These are phyloP conservation scores for Tuber melanosporum DNA, from an alignment of 495 filamentous ascomycete species.

Conservation along the genomic window DNA sequence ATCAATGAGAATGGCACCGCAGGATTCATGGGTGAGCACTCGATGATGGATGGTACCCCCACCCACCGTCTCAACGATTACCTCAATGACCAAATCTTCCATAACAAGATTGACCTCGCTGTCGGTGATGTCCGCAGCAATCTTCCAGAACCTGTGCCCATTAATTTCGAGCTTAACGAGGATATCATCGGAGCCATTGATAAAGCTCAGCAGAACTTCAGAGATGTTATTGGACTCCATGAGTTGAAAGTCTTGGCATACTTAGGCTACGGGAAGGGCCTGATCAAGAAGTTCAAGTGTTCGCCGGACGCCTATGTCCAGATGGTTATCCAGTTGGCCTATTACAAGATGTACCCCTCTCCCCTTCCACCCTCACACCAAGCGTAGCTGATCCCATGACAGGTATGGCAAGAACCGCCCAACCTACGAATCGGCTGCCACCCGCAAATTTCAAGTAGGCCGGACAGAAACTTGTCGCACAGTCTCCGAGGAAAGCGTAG, in stretches of 20 bases:
- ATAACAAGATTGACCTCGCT: conserved; percentile 82
- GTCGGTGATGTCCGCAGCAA: conserved; percentile 67
- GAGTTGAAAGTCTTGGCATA: conserved; percentile 90
- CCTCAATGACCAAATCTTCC: conserved; percentile 79
- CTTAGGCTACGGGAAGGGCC: conserved; percentile 94
- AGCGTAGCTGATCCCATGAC: not conserved
- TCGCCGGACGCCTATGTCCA: conserved; percentile 96
- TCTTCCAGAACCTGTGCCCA: conserved; percentile 68
- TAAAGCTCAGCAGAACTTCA: conserved; percentile 67
- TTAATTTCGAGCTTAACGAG: conserved; percentile 71
- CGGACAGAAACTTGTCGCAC: conserved; percentile 93
- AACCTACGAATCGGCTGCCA: conserved; percentile 95
- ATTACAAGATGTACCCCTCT: conserved; percentile 75
- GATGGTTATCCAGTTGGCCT: conserved; percentile 97
- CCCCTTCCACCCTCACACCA: not conserved
- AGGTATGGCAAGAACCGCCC: conserved; percentile 88
- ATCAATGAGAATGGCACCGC: conserved; percentile 96
- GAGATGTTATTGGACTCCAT: conserved; percentile 71
- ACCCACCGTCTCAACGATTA: conserved; percentile 95
- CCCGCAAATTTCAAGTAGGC: conserved; percentile 88
- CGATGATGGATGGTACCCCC: conserved; percentile 99
- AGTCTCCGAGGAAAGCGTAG: conserved; percentile 85
- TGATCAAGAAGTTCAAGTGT: conserved; percentile 99
- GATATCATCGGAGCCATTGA: conserved; percentile 68
- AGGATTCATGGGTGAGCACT: conserved; percentile 97